A percentile compares a stretch with the other conserved stretches of the same genome.
Evolutionary conservation across 371 early-diverging fungal species (phyloP).

Genomic region (Mortierella sp.): DNA sequence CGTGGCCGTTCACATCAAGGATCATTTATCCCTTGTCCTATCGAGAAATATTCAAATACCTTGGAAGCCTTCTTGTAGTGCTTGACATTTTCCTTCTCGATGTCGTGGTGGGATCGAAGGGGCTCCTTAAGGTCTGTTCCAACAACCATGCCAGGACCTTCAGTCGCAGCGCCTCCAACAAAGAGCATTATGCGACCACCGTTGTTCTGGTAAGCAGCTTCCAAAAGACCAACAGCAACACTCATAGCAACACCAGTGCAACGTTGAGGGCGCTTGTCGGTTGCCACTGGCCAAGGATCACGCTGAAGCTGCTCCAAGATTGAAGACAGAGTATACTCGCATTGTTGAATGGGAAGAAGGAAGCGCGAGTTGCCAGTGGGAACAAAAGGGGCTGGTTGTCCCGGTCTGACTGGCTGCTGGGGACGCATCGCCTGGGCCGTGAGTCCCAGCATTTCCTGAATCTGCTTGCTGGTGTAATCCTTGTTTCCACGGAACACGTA

Average conservation of each 20-base stretch:
- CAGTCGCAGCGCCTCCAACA: slow-evolving; percentile 98
- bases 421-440: slow-evolving; percentile 67
- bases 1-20: neutral
- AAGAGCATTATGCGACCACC: slow-evolving; percentile 98
- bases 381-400: slow-evolving; percentile 62
- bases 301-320: slow-evolving; percentile 95
- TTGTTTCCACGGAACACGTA: slow-evolving; percentile 98
- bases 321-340: slow-evolving; percentile 94
- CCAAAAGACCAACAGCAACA: slow-evolving; percentile 96
- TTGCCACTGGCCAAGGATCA: slow-evolving; percentile 99
- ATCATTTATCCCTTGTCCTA: too few relatives aligned
- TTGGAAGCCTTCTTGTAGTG: slow-evolving; percentile 93
- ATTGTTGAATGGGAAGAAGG: slow-evolving; percentile 91
- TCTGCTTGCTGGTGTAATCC: slow-evolving; percentile 94
- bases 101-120: slow-evolving; percentile 97
- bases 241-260: slow-evolving; percentile 98
- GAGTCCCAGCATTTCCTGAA: slow-evolving; percentile 95
- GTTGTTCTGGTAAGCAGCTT: slow-evolving; percentile 92
- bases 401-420: slow-evolving; percentile 72
- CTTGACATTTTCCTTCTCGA: slow-evolving; percentile 94
- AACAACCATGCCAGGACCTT: slow-evolving; percentile 98
- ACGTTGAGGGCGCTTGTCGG: slow-evolving; percentile 93
- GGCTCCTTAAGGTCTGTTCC: slow-evolving; percentile 93
- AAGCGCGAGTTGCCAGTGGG: slow-evolving; percentile 68
- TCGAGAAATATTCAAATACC: slow-evolving; percentile 31